These are phyloP conservation scores for Penstemon newberryi DNA, from an alignment of 257 asterid species.

Conservation along the genomic window DNA sequence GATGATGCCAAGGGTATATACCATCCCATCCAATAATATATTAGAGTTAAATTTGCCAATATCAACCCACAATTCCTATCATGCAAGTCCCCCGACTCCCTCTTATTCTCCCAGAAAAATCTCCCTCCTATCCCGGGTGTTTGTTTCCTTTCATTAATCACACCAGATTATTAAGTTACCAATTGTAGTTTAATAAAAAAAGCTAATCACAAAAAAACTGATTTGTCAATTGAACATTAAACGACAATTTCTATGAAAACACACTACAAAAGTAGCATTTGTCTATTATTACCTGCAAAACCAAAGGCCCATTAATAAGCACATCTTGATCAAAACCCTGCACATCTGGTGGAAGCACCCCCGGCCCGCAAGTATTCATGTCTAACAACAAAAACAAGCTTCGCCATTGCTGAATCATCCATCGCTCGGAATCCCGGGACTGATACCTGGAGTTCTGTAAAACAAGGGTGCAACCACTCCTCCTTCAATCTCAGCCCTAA, in stretches of 20 bases:
- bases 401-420: conserved; percentile 65
- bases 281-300: conserved; percentile 66
- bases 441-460: conserved; percentile 48
- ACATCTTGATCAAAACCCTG: conserved; percentile 59
- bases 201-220: not conserved
- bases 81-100: not conserved
- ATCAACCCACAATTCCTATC: not conserved
- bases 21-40: no score
- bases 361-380: conserved; percentile 79
- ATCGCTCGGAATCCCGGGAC: conserved; percentile 49
- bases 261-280: not conserved
- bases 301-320: conserved; percentile 75
- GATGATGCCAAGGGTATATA: no score
- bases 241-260: not conserved
- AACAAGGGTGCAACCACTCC: conserved; percentile 79
- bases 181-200: not conserved
- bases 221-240: not conserved
- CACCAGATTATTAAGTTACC: not conserved
- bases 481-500: conserved; percentile 59
- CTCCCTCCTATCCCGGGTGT: not conserved
- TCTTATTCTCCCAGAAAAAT: not conserved
- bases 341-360: conserved; percentile 71
- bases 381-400: conserved; percentile 71
- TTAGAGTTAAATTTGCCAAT: not conserved
- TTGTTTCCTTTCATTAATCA: not conserved